Base-by-base conservation (phyloP, 371 early-diverging fungal species). In the Mucor piriformis region DNA sequence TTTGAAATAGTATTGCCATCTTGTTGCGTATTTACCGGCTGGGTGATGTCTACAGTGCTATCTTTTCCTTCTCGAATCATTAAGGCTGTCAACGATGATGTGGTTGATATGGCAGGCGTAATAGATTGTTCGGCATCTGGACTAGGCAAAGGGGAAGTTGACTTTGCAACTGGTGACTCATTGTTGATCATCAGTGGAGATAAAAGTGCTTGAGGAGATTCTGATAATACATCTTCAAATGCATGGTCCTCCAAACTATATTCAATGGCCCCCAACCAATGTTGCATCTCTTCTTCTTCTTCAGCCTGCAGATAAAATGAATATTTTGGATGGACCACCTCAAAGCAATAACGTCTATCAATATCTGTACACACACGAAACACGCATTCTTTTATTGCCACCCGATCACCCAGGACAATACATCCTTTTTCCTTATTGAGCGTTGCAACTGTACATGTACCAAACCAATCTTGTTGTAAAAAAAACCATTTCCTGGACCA, bases 331-430 rank as follows among this genome's bases (percentile, higher is more conserved):
- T 81, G 81, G 12, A 69, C 74, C 12, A 89, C 72, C 52, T 91
- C 90, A 66, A 91, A 91, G 57, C 84, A 84, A 67, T 82, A 88
- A 10, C 89, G 76, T 16, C 92, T 72, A 46, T 91, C 92, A 50
- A 82, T 79, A 23, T 81, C 80, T 6, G 52, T 64, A 37, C 61
- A 65, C 18, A 69, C 63, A 46, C 82, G 73, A 20, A 78, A 67
- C 23, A 73, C 72, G 52, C 85, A 85, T 6, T 83, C 66, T 3
- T 80, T 62, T 0, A 88, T 71, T 6, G 59, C 69, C 13, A 87
- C 57, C 4, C 85, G 70, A 23, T 83, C 82, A 11, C 79, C 76
- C 23, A 81, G 50, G 0, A 83, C 68, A 3, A 90, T 78, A 35
- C 72, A 76, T 0, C 85, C 86, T 16, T 80, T 82, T 15, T 77